Base-by-base conservation (phyloP, 2,329 filamentous ascomycete genomes). In the Penicillium hordei region DNA sequence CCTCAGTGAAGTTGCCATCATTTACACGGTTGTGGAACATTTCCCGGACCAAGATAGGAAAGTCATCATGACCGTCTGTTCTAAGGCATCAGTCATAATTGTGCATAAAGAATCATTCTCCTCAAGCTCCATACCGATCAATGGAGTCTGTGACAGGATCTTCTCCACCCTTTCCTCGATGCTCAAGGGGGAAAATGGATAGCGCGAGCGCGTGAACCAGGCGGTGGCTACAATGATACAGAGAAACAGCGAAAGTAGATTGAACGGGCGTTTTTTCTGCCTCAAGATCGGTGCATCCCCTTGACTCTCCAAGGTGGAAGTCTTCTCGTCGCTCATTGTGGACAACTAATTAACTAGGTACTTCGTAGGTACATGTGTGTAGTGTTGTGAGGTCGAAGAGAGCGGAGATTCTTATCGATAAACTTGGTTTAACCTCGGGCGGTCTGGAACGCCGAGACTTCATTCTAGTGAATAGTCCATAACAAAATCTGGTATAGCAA, bases 11-110 rank as follows among this genome's bases (percentile, higher is more conserved):
- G 48, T 87, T 84, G 13, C 82, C 75, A 60, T 81, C 78, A 70
- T 96, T 89, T 65, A 97, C 92, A 60, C 89, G 86, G 70, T 96
- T 96, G 39, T 86, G 79, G 68, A 87, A 93, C 4, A 77, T 39
- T 6, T 66, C 75, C 38, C 91, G 85, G 52, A 97, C 80, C 29
- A 88, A 74, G 39, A 94, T 88, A 23, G 93, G 84, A 48, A 97
- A 82, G 72, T 97, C 93, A 76, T 96, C 89, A 72, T 97, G 93
- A 0, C 93, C 93, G 74, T 97, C 93, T 93, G 63, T 2, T 2
- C 13, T 5, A 40, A 19, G 21, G 45, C 7, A 53, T 54, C 51
- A 58, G 39, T 15, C 40, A n/a, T 31, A 5, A n/a, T 25, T n/a
- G 1, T 23, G 9, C 31, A 19, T 3, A 5, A 6, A 5, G 33